Conservation (phyloP, 2,329 filamentous ascomycete species). For the Microsporum canis region DNA sequence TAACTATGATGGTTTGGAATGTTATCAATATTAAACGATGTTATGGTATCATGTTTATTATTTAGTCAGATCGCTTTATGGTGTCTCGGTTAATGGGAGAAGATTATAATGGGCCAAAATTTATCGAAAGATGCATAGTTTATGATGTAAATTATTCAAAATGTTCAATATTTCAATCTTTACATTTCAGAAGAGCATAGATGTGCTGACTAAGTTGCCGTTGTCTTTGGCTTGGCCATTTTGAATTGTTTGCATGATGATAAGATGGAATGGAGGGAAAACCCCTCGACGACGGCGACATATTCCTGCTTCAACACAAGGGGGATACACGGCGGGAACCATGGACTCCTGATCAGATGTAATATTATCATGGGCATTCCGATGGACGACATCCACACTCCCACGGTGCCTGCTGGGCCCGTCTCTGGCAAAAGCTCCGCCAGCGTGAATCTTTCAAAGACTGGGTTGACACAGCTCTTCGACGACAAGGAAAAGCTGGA, state of each 20-base stretch:
- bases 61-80: too few species aligned
- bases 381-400: slow-evolving; percentile 57
- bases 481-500: slow-evolving; percentile 75
- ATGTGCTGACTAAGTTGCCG: not conserved
- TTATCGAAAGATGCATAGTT: too few species aligned
- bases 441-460: slow-evolving; percentile 51
- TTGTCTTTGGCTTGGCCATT: not conserved
- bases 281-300: not conserved
- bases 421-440: slow-evolving; percentile 44
- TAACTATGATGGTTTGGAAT: too few species aligned
- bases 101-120: too few species aligned
- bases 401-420: slow-evolving; percentile 68
- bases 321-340: not conserved
- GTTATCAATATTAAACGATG: too few species aligned
- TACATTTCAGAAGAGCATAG: too few species aligned
- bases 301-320: not conserved
- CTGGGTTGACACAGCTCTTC: slow-evolving; percentile 70
- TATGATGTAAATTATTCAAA: too few species aligned
- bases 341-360: not conserved
- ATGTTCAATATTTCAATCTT: too few species aligned
- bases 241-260: not conserved
- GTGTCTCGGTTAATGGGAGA: too few species aligned
- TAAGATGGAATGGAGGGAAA: not conserved
- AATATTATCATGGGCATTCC: slow-evolving; percentile 39
- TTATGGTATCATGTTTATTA: too few species aligned